Evolutionary conservation across 2,329 filamentous ascomycete species (phyloP), one percentile per base, ranked within the genome.

Genomic region (Diaporthe longicolla): DNA sequence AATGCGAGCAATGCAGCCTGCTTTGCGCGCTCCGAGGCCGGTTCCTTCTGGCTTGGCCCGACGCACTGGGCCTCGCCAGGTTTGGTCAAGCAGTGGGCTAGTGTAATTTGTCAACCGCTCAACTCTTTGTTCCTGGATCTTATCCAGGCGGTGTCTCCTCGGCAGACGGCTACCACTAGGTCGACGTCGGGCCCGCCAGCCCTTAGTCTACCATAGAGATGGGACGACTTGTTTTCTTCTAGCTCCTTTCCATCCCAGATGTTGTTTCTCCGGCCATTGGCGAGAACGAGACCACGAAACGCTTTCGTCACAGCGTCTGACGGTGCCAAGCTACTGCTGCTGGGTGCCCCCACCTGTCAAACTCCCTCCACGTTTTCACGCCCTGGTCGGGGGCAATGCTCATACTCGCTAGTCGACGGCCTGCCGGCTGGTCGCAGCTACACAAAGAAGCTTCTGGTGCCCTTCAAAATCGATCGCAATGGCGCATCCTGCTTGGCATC

Each of bases 381-480:
- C 48, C 13, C 29, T n/a, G 21, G 7, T 26, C 21, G 19, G 50
- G 32, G 55, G 9, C 17, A 52, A 54, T 68, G 32, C 13, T n/a
- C 37, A 52, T 26, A 29, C 45, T 40, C n/a, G n/a, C 63, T 52
- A 66, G 63, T 37, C 21, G 29, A 66, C 32, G 63, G 43, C 59
- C 43, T 50, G 19, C 15, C 11, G 45, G 43, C 17, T 24, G 59
- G 26, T 19, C 26, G 26, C 43, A 32, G 13, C 29, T 45, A 52
- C 63, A 68, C 63, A 68, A 68, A 68, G 63, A 68, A 68, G 48
- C 63, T 68, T 68, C 48, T 54, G 63, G 63, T 68, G 32, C 63
- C 63, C 32, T 15, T 21, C 63, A 68, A 68, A 45, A 21, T 40
- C 48, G 63, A 48, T 21, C 9, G 15, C 32, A 26, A 54, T 8